Evolutionary conservation across 129 eudicot genomes (phyloP).

Genomic region (Flaveria sonorensis): DNA sequence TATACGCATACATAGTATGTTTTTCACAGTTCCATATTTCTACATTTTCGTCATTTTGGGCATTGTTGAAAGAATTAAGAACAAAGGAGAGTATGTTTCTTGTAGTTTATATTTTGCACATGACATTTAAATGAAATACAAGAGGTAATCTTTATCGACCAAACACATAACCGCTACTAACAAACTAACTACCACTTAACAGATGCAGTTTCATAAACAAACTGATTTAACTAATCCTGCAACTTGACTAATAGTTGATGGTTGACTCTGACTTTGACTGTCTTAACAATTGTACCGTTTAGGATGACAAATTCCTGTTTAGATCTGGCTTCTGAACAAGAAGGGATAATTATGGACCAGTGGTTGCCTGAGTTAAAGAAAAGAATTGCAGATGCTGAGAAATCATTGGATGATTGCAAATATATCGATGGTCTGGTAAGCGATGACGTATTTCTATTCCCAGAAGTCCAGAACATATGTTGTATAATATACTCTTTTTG

Average conservation of each 20-base stretch:
- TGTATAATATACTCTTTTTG: neutral
- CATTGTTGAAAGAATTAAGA: neutral
- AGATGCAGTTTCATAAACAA: neutral
- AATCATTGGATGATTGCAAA: conserved; percentile 80
- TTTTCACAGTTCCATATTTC: neutral
- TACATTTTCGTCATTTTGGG: neutral
- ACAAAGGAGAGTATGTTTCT: neutral
- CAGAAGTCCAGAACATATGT: too few relatives aligned
- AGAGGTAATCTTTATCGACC: neutral
- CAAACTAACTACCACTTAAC: neutral
- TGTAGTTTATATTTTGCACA: neutral
- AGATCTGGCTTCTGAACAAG: conserved; percentile 84
- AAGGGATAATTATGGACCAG: conserved; percentile 54
- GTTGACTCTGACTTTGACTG: neutral
- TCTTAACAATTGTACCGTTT: conserved; percentile 27
- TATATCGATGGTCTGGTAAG: conserved; percentile 88
- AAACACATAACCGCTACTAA: neutral
- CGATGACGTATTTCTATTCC: too few relatives aligned
- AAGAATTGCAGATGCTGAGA: conserved; percentile 59
- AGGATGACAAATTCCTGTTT: conserved; percentile 76
- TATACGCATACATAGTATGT: neutral
- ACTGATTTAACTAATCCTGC: neutral
- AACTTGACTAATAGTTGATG: neutral
- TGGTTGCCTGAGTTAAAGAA: conserved; percentile 79
- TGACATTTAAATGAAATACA: neutral